Base-by-base conservation (phyloP, 306 rosid genomes). In the Inga laurina region DNA sequence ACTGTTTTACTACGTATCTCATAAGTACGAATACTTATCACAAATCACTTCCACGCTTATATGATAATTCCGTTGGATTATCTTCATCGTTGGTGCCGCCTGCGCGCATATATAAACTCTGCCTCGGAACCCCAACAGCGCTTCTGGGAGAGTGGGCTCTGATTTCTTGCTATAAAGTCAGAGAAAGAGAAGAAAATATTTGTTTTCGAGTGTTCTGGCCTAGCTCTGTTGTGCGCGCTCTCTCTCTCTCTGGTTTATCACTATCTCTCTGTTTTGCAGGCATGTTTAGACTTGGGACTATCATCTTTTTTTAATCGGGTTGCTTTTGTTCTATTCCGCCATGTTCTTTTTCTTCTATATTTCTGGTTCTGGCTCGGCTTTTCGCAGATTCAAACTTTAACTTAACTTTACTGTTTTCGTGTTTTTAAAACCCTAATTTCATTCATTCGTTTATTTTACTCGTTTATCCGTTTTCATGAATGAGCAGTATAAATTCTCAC, bases 11-110 rank as follows among this genome's bases (percentile, higher is more conserved):
- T 34, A 15, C 61, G 43, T 46, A 54, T 61, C 45, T 51, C 3
- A 46, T 49, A 51, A 11, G 21, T 0, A 6, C 8, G 4, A 8
- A 0, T 2, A 7, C 72, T 22, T 57, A 72, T 22, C 3, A 73
- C 2, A 1, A 14, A 5, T 21, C 4, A 8, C 2, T 0, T 0
- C 0, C 10, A 0, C 0, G 1, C 78, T 54, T 79, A 72, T 39
- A 39, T 82, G 76, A 79, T 52, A 59, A 19, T 51, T 10, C 0
- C 0, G 0, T 0, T 0, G 0, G 27, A 56, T 57, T 82, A 82
- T 80, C 76, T 81, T 83, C 86, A 79, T 43, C 86, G 79, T 43
- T 10, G 44, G 70, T 27, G 45, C 84, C 85, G 82, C 81, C 78
- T 35, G 39, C 8, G 39, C 6, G 57, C 39, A 13, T 24, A 72